Conservation (phyloP, 106 monocot genomes). For the Chionographis japonica region DNA sequence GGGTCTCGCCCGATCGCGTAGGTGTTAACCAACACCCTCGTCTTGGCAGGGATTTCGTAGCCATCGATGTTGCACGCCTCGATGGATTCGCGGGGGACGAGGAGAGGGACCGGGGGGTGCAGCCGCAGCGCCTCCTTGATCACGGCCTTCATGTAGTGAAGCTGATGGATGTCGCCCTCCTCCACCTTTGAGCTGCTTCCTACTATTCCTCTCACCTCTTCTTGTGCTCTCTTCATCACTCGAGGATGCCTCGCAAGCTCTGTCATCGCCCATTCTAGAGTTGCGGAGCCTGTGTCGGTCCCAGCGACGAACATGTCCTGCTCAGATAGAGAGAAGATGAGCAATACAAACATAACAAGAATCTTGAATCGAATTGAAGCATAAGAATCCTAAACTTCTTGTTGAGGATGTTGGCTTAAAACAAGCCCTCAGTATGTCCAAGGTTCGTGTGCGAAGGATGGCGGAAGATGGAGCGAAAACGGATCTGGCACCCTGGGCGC, state of each 20-base stretch:
- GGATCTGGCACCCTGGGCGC: too few relatives aligned
- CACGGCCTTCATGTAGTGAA: constrained; percentile 22
- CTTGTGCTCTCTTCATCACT: constrained; percentile 11
- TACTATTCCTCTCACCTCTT: constrained; percentile 9
- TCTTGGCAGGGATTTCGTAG: constrained; percentile 17
- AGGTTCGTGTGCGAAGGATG: too few relatives aligned
- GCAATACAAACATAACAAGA: too few relatives aligned
- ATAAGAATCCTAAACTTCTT: too few relatives aligned
- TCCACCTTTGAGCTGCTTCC: not conserved
- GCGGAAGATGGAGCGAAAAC: too few relatives aligned
- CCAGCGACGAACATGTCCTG: constrained; percentile 47
- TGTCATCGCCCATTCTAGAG: constrained; percentile 40
- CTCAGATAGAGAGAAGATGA: not conserved
- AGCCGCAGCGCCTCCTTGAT: constrained; percentile 26
- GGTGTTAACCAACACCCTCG: constrained; percentile 16
- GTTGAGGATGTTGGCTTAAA: too few relatives aligned
- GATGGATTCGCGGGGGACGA: constrained; percentile 18
- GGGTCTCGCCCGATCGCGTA: constrained; percentile 28
- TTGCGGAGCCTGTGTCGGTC: constrained; percentile 30
- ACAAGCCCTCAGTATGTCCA: too few relatives aligned
- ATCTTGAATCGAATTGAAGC: too few relatives aligned
- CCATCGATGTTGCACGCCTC: constrained; percentile 3
- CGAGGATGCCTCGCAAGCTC: constrained; percentile 22
- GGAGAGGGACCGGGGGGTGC: constrained; percentile 21
- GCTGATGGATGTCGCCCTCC: constrained; percentile 9